Base-by-base conservation (phyloP, 2,329 filamentous ascomycete species). In the Grosmannia clavigera region DNA sequence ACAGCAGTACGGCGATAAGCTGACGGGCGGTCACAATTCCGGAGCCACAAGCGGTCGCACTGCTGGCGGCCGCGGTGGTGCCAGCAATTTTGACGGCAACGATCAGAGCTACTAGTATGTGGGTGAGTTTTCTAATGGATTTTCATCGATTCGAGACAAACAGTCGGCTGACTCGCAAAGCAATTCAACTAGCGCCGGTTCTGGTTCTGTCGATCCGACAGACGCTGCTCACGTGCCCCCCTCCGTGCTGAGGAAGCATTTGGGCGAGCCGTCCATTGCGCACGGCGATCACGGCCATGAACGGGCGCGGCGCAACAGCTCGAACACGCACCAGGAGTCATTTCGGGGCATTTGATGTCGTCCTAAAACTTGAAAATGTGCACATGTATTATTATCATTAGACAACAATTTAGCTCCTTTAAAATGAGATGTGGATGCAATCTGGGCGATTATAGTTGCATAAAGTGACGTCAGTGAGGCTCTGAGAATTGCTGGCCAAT, bases 171-270 rank as follows among this genome's bases (percentile, higher is more conserved):
- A 40, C 14, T 3, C 12, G 38, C 12, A 16, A 3, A 40, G 38
- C 38, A 40, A 33, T 29, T 14, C 31, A 7, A 3, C 27, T 33
- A 9, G 35, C 43, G 35, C 66, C 57, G 72, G 22, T 16, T 11
- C 10, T 29, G 43, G 16, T 19, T 11, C n/a, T 22, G 27, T 40
- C 38, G 38, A 83, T 55, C 80, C 80, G 4, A 78, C 74, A 22
- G 81, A 83, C 63, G 80, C 81, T 1, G 72, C 81, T 0, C 80
- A 83, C 66, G 80, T 82, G 0, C 80, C 81, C 1, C 81, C 81
- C 5, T 83, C 80, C 2, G 75, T 79, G 0, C 54, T 84, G 61
- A 71, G 72, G 56, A 70, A 76, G 65, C 73, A 77, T 54, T 62
- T 81, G 46, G 80, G 79, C 2, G 72, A 70, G 1, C 77, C 79